phyloP scores from a whole-genome alignment of 371 early-diverging fungal species.

The Rhizomucor miehei region DNA sequence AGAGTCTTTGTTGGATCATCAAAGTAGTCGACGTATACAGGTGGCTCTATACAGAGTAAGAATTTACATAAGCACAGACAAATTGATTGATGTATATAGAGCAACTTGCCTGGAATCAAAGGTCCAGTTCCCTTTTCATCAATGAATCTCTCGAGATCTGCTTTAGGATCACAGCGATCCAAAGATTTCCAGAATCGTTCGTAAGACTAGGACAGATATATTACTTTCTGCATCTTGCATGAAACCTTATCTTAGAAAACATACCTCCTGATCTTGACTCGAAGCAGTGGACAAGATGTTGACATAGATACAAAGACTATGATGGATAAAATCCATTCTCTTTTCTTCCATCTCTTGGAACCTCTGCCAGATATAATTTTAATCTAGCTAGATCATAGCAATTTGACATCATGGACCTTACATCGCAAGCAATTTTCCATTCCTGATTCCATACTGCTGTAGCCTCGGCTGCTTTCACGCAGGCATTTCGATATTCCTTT shows the following conservation, averaged over 20 bases:
- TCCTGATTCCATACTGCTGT: constrained; percentile 71
- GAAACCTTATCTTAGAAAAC: neutral
- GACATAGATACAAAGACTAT: constrained; percentile 78
- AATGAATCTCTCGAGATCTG: constrained; percentile 73
- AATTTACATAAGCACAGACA: neutral
- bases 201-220: constrained; percentile 52
- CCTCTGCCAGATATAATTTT: constrained; percentile 23
- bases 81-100: neutral
- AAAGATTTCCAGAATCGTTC: constrained; percentile 70
- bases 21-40: constrained; percentile 38
- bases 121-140: constrained; percentile 75
- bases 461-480: constrained; percentile 62
- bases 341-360: constrained; percentile 90
- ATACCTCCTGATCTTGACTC: constrained; percentile 86
- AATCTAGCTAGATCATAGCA: neutral
- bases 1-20: constrained; percentile 45
- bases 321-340: constrained; percentile 81
- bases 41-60: constrained; percentile 19
- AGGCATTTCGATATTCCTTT: constrained; percentile 67
- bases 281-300: constrained; percentile 82
- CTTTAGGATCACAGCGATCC: constrained; percentile 67
- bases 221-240: neutral
- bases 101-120: constrained; percentile 37
- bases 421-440: constrained; percentile 67
- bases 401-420: constrained; percentile 31